A percentile compares a stretch with the other conserved stretches of the same genome.
phyloP scores from a whole-genome alignment of 2,329 filamentous ascomycete species.

The Neopestalotiopsis sp. region DNA sequence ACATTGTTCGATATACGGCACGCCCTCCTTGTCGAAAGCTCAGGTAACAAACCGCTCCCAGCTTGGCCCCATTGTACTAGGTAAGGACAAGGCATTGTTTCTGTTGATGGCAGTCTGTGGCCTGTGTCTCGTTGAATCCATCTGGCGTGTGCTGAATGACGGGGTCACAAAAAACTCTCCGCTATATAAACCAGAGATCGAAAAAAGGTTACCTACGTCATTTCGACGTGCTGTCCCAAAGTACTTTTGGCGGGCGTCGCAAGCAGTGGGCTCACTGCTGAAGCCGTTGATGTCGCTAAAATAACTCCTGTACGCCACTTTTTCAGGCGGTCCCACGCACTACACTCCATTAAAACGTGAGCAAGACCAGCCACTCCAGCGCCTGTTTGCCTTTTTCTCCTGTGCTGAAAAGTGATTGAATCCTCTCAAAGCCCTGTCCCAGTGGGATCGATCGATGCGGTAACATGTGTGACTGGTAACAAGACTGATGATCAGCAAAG shows the following conservation, averaged over 20 bases:
- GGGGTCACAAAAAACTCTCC: neutral
- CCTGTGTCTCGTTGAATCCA: neutral
- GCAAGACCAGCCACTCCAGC: neutral
- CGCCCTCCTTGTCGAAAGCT: neutral
- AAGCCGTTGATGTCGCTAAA: neutral
- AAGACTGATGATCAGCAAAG: no score
- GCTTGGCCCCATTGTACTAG: neutral
- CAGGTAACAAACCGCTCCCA: neutral
- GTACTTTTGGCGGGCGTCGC: slow-evolving; percentile 12
- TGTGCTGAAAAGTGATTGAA: neutral
- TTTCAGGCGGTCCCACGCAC: neutral
- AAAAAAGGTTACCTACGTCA: slow-evolving; percentile 7
- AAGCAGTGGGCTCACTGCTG: neutral
- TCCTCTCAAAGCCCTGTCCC: neutral
- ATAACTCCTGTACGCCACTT: slow-evolving; percentile 1
- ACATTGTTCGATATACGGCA: no score
- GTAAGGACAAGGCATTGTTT: neutral
- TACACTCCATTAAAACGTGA: neutral
- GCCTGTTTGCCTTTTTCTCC: neutral
- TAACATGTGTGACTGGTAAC: no score
- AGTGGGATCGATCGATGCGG: neutral
- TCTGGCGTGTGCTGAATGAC: neutral
- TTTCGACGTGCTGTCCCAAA: neutral
- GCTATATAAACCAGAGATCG: neutral
- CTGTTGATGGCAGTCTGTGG: neutral